Percentiles rank a stretch among this genome's conserved stretches.
Conservation (phyloP, 768 basidiomycete species). For the Mycena galopus region DNA sequence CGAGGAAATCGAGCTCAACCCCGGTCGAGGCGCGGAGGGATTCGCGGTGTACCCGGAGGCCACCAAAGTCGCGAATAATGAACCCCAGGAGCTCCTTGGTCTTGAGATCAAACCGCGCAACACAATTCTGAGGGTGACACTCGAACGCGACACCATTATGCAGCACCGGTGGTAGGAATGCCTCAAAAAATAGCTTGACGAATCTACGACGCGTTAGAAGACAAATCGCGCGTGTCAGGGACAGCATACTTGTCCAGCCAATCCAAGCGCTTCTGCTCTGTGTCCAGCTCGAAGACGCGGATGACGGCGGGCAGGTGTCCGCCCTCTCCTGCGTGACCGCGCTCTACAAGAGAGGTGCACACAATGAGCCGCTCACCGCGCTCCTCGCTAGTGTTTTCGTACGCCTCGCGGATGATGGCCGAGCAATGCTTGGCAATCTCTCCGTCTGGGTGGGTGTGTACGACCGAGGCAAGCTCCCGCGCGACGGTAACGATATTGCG, state of each 20-base stretch:
- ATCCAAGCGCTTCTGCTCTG: conserved; percentile 59
- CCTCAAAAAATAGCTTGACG: conserved; percentile 62
- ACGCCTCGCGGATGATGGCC: conserved; percentile 65
- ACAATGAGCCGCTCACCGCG: conserved; percentile 66
- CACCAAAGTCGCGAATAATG: conserved; percentile 71
- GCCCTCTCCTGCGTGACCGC: conserved; percentile 61
- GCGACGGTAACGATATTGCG: conserved; percentile 65
- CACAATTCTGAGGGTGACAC: conserved; percentile 71
- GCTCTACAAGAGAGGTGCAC: conserved; percentile 69
- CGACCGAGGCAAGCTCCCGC: conserved; percentile 66
- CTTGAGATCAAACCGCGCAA: conserved; percentile 64
- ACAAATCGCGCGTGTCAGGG: conserved; percentile 12
- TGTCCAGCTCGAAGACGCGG: conserved; percentile 64
- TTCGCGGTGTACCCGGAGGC: conserved; percentile 64
- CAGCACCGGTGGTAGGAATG: conserved; percentile 67
- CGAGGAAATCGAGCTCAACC: conserved; percentile 60
- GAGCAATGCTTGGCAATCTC: conserved; percentile 69
- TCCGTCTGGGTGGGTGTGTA: conserved; percentile 59
- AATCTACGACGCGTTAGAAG: conserved; percentile 49
- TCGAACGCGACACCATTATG: conserved; percentile 71
- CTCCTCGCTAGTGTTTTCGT: conserved; percentile 62
- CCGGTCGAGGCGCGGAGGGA: conserved; percentile 65
- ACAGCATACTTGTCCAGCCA: conserved; percentile 64
- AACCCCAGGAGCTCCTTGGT: conserved; percentile 67
- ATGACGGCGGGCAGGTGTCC: conserved; percentile 62